These are phyloP conservation scores for Zygotorulaspora chibaensis DNA, from an alignment of 805 yeast species.

Conservation along the genomic window DNA sequence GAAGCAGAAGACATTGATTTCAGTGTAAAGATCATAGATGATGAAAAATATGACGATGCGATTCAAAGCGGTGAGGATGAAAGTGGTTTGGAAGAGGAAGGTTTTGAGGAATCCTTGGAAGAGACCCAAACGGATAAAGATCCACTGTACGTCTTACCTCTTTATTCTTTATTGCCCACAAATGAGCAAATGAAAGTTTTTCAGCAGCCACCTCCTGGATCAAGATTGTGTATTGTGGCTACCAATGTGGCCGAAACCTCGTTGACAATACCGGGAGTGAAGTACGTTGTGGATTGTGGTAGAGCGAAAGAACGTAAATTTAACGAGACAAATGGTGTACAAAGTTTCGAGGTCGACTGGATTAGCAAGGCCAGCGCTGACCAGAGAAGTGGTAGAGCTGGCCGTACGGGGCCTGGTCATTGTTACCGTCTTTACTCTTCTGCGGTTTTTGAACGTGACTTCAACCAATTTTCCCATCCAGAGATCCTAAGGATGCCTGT, in stretches of 20 bases:
- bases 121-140: slow-evolving; percentile 67
- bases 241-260: slow-evolving; percentile 98
- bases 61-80: slow-evolving; percentile 36
- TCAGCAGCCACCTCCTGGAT: slow-evolving; percentile 75
- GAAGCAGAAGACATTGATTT: slow-evolving; percentile 90
- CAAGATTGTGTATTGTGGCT: slow-evolving; percentile 87
- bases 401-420: slow-evolving; percentile 98
- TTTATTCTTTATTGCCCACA: slow-evolving; percentile 91
- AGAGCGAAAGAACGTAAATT: slow-evolving; percentile 83
- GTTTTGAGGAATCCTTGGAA: slow-evolving; percentile 64
- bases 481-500: slow-evolving; percentile 94
- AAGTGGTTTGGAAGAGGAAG: slow-evolving; percentile 44
- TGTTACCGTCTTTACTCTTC: slow-evolving; percentile 90
- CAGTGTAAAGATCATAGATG: slow-evolving; percentile 43
- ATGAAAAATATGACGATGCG: slow-evolving; percentile 33
- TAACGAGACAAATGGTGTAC: slow-evolving; percentile 83
- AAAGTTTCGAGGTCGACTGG: slow-evolving; percentile 89
- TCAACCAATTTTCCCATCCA: slow-evolving; percentile 76
- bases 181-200: slow-evolving; percentile 92
- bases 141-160: slow-evolving; percentile 85
- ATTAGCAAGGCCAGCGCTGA: slow-evolving; percentile 91
- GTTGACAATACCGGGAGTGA: slow-evolving; percentile 89
- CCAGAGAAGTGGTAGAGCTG: slow-evolving; percentile 96
- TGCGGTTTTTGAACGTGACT: slow-evolving; percentile 86
- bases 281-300: slow-evolving; percentile 95